phyloP scores from a whole-genome alignment of 108 stramenopile species.

The Nitzschia sp. region DNA sequence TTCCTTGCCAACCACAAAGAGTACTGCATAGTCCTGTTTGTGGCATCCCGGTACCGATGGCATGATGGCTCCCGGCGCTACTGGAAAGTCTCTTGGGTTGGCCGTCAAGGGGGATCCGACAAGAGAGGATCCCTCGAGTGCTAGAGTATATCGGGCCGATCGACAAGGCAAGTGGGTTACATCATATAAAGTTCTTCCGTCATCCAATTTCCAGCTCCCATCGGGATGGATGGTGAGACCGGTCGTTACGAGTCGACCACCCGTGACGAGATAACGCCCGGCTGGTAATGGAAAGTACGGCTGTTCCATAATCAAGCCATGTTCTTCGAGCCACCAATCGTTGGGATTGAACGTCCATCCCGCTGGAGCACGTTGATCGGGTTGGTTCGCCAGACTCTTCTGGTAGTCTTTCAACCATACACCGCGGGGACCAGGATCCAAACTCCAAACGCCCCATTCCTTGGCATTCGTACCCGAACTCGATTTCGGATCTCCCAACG shows the following conservation, averaged over 20 bases:
- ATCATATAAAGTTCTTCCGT: conserved; percentile 60
- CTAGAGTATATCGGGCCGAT: conserved; percentile 49
- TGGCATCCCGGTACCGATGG: conserved; percentile 47
- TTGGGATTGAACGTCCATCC: conserved; percentile 78
- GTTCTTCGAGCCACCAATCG: conserved; percentile 89
- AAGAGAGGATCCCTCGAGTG: conserved; percentile 1
- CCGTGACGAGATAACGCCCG: conserved; percentile 66
- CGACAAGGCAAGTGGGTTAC: conserved; percentile 77
- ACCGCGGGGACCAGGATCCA: conserved; percentile 87
- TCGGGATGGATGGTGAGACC: conserved; percentile 42
- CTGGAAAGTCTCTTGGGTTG: conserved; percentile 55
- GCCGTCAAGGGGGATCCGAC: conserved; percentile 44
- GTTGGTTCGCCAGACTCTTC: conserved; percentile 11
- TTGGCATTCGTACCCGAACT: conserved; percentile 52
- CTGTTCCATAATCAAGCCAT: conserved; percentile 72
- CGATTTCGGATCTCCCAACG: conserved; percentile 69
- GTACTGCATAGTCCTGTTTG: conserved; percentile 70
- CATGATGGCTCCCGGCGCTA: conserved; percentile 65
- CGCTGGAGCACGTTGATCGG: conserved; percentile 60
- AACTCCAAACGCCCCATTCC: conserved; percentile 76
- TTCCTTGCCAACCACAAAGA: conserved; percentile 66
- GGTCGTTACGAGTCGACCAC: conserved; percentile 55
- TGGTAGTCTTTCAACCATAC: conserved; percentile 73
- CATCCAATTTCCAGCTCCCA: conserved; percentile 55
- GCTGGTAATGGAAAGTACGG: conserved; percentile 54